Conservation (phyloP, 495 filamentous ascomycete genomes). For the Extremus antarcticus region DNA sequence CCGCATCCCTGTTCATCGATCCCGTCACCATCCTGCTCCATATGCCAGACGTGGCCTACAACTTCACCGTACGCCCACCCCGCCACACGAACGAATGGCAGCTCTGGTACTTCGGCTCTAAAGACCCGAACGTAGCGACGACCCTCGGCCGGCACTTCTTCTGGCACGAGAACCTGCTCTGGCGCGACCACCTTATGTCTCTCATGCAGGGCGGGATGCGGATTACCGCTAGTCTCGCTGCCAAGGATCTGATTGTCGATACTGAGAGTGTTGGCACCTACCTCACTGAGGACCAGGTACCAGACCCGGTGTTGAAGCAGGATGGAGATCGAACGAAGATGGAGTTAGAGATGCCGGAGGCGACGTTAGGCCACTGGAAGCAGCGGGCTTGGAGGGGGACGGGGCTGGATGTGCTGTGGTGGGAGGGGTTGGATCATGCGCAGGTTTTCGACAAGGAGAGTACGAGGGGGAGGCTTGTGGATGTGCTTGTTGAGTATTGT, state of each 20-base stretch:
- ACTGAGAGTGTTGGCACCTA: slow-evolving; percentile 48
- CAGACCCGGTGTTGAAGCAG: slow-evolving; percentile 16
- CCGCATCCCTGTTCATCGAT: slow-evolving; percentile 22
- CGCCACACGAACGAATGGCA: slow-evolving; percentile 23
- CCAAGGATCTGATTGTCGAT: slow-evolving; percentile 55
- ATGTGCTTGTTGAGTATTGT: slow-evolving; percentile 16
- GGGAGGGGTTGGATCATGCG: slow-evolving; percentile 52
- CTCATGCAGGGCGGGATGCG: slow-evolving; percentile 24
- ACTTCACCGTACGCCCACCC: slow-evolving; percentile 23
- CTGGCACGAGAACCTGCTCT: slow-evolving; percentile 26
- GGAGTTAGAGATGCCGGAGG: slow-evolving; percentile 10
- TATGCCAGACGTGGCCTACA: slow-evolving; percentile 26
- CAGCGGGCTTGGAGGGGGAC: slow-evolving; percentile 33
- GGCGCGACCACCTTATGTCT: slow-evolving; percentile 19
- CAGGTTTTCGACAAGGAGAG: slow-evolving; percentile 48
- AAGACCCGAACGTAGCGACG: slow-evolving; percentile 21
- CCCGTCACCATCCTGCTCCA: slow-evolving; percentile 24
- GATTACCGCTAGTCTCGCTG: slow-evolving; percentile 45
- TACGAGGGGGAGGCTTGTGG: slow-evolving; percentile 25
- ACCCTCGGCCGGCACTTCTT: slow-evolving; percentile 24
- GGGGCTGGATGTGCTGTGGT: slow-evolving; percentile 54
- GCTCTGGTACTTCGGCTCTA: slow-evolving; percentile 24
- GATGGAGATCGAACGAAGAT: slow-evolving; percentile 21
- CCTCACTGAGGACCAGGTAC: slow-evolving; percentile 29
- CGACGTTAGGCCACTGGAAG: slow-evolving; percentile 32